Percentiles rank a stretch among this genome's conserved stretches.
These are phyloP conservation scores for Onygenales sp. DNA, from an alignment of 2,329 filamentous ascomycete species.

Conservation along the genomic window DNA sequence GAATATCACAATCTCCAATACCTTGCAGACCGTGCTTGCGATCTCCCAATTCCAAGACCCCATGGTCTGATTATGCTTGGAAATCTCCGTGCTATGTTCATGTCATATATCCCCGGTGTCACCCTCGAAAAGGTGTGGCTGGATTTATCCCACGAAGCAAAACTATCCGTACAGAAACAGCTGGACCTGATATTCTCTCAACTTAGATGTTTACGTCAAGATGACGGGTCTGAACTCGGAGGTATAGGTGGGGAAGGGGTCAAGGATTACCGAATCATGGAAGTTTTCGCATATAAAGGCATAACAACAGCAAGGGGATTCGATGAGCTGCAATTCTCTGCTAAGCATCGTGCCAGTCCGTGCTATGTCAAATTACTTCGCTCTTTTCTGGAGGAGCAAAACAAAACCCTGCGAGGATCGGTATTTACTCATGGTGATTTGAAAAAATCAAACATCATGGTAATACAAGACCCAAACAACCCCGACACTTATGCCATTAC, in stretches of 20 bases:
- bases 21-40: neutral
- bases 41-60: conserved; percentile 1
- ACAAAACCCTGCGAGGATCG: conserved; percentile 4
- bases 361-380: conserved; percentile 17
- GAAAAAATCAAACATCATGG: conserved; percentile 18
- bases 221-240: conserved; percentile 13
- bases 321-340: conserved; percentile 17
- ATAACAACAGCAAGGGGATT: conserved; percentile 15
- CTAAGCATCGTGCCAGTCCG: conserved; percentile 12
- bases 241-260: conserved; percentile 19
- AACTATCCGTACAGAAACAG: conserved; percentile 2
- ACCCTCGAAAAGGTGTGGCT: neutral
- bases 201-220: conserved; percentile 5
- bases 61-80: conserved; percentile 1
- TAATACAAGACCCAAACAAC: conserved; percentile 11
- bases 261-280: conserved; percentile 15
- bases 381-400: conserved; percentile 12
- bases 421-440: conserved; percentile 23
- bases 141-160: neutral
- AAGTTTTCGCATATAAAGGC: conserved; percentile 14
- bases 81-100: neutral
- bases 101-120: conserved; percentile 1
- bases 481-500: conserved; percentile 11
- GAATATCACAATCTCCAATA: conserved; percentile 5
- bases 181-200: neutral